Base-by-base conservation (phyloP, 1,284 basidiomycete genomes). In the Tranzscheliella williamsii region DNA sequence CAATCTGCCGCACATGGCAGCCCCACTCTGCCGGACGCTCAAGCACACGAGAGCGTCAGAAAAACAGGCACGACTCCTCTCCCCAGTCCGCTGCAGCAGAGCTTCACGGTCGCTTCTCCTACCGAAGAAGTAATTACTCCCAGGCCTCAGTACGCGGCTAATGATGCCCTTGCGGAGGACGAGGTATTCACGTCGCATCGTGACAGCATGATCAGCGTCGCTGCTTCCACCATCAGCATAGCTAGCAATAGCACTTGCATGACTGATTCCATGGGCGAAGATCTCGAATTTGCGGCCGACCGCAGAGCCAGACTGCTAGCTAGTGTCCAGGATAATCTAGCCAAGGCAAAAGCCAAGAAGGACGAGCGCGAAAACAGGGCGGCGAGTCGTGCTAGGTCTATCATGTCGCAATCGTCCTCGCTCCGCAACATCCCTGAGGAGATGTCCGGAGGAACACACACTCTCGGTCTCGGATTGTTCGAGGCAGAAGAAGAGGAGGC, bases 211-310 rank as follows among this genome's bases (percentile, higher is more conserved):
- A 36, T 55, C 48, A 62, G 58, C 31, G 58, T 62, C 20, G 58
- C 58, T 17, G 58, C 58, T 0, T 62, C 58, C 7, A 67, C 63
- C 13, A 54, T 67, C 40, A 67, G 63, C 41, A 49, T 57, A 21
- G 47, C 52, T 38, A 67, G 58, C 60, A 65, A 58, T 48, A 56
- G 60, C 49, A 61, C 56, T 5, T 57, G 53, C 51, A 45, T 39
- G 45, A 57, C 63, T 8, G 63, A 67, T 42, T 29, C 51, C 34
- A 39, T 62, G 40, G 47, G 63, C n/a, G 63, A 62, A 13, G 55
- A 60, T 23, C 35, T 55, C 30, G 61, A 55, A 13, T 24, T 38
- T 4, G 55, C 63, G 3, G 63, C 58, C 7, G 51, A 58, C 20
- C 53, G 63, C 21, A 42, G 63, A 3, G 37, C 58, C 24, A 62